These are phyloP conservation scores for Emmonsia crescens DNA, from an alignment of 2,329 filamentous ascomycete genomes.

Conservation along the genomic window DNA sequence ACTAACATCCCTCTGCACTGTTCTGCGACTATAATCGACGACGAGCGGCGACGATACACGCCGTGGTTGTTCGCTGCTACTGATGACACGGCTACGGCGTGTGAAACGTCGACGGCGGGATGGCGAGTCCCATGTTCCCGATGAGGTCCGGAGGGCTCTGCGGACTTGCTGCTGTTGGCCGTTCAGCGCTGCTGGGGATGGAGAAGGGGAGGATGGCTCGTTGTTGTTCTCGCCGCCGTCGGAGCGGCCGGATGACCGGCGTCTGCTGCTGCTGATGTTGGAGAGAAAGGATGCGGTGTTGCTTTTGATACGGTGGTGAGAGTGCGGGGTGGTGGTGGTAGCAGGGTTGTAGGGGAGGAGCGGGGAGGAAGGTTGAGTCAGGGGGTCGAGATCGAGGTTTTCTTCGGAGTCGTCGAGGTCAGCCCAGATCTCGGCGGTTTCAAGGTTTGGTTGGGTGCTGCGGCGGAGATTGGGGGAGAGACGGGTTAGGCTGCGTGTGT, in stretches of 20 bases:
- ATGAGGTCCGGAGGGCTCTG: not conserved
- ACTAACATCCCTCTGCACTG: not conserved
- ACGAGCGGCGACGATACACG: constrained; percentile 2
- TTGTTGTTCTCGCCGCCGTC: not conserved
- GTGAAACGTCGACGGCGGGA: not conserved
- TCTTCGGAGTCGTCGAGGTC: constrained; percentile 66
- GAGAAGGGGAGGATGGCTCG: not conserved
- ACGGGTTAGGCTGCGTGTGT: constrained; percentile 25
- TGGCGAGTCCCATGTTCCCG: not conserved
- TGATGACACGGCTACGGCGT: not conserved
- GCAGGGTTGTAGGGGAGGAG: not conserved
- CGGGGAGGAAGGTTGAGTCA: constrained; percentile 4
- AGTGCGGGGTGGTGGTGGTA: not conserved
- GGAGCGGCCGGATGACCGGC: not conserved
- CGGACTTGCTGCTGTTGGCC: not conserved
- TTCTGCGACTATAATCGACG: not conserved
- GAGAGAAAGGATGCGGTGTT: not conserved
- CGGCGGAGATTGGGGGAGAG: constrained; percentile 28
- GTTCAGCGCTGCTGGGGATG: not conserved
- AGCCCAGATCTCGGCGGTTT: constrained; percentile 75
- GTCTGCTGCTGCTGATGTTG: not conserved
- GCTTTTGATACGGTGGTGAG: constrained; percentile 7
- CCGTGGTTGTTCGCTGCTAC: not conserved
- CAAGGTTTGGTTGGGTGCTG: constrained; percentile 46
- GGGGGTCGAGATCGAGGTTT: constrained; percentile 13